Evolutionary conservation across 2,329 filamentous ascomycete genomes (phyloP), one percentile per base, ranked within the genome.

Genomic region (Apiospora saccharicola): DNA sequence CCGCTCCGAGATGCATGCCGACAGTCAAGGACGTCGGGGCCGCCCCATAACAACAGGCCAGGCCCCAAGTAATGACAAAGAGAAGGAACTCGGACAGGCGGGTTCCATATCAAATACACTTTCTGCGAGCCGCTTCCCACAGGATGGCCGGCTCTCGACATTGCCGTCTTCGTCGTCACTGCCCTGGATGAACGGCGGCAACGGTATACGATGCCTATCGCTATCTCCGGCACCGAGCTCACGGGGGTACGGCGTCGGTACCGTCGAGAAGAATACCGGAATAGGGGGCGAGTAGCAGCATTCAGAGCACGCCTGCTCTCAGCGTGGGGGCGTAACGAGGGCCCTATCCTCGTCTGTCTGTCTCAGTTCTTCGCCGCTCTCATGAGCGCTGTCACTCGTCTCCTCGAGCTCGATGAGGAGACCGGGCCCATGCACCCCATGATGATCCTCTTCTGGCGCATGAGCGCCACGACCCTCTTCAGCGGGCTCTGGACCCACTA

Each of bases 381-480:
- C 70, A 98, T 98, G 95, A 97, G 96, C 80, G 89, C 97, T 13
- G 90, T 91, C 53, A 93, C 94, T 0, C 88, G 94, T 26, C 81
- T 96, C 14, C 85, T 98, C 51, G 94, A 97, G 80, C 86, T 92
- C 24, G 75, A 72, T 67, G 75, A 75, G 19, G 71, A 69, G 71
- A 76, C 75, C 71, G 86, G 91, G 67, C 90, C 90, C 2, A 92
- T 97, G 85, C 90, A 96, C 84, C 94, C 95, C 0, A 91, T 97
- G 75, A 93, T 96, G 83, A 91, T 98, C 73, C 87, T 98, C 4
- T 95, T 97, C 77, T 89, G 90, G 8, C 90, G 95, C 71, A 95
- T 97, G 90, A 85, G 85, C 71, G 88, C 96, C 73, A 97, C 95
- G 0, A 85, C 90, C 1, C 26, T 93, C 3, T 87, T 91, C 69